A percentile compares a stretch with the other conserved stretches of the same genome.
phyloP scores from a whole-genome alignment of 2,329 filamentous ascomycete species.

The Trichoderma simmonsii region DNA sequence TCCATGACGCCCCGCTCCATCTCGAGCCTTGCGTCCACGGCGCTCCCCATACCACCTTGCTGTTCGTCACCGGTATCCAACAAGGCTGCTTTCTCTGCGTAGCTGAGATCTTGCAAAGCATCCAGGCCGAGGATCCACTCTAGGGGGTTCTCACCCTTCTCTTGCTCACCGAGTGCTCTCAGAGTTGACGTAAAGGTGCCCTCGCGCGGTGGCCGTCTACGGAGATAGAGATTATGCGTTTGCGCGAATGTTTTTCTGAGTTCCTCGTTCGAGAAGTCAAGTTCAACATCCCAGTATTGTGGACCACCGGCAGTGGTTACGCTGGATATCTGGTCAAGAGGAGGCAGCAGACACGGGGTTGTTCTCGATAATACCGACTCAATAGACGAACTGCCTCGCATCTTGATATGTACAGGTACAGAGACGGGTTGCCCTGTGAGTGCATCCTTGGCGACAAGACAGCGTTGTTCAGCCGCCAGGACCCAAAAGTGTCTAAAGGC shows the following conservation, averaged over 20 bases:
- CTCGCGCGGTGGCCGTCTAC: slow-evolving; percentile 65
- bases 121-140: slow-evolving; percentile 72
- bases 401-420: slow-evolving; percentile 64
- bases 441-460: slow-evolving; percentile 82
- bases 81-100: slow-evolving; percentile 64
- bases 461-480: slow-evolving; percentile 83
- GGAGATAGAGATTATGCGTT: slow-evolving; percentile 72
- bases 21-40: slow-evolving; percentile 69
- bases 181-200: slow-evolving; percentile 71
- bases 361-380: slow-evolving; percentile 41
- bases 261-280: slow-evolving; percentile 67
- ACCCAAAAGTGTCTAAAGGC: slow-evolving; percentile 98
- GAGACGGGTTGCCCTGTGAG: slow-evolving; percentile 77
- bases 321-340: slow-evolving; percentile 59
- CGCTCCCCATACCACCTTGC: slow-evolving; percentile 46
- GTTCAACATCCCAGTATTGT: slow-evolving; percentile 75
- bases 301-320: slow-evolving; percentile 60
- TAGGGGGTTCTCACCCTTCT: slow-evolving; percentile 47
- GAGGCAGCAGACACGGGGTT: slow-evolving; percentile 61
- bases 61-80: slow-evolving; percentile 51
- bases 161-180: slow-evolving; percentile 59
- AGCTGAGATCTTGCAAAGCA: slow-evolving; percentile 51
- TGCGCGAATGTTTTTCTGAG: slow-evolving; percentile 60
- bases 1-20: slow-evolving; percentile 52
- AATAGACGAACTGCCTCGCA: slow-evolving; percentile 44